Percentiles rank a stretch among this genome's conserved stretches.
Conservation (phyloP, 2,329 filamentous ascomycete genomes). For the Pseudogymnoascus sp. region DNA sequence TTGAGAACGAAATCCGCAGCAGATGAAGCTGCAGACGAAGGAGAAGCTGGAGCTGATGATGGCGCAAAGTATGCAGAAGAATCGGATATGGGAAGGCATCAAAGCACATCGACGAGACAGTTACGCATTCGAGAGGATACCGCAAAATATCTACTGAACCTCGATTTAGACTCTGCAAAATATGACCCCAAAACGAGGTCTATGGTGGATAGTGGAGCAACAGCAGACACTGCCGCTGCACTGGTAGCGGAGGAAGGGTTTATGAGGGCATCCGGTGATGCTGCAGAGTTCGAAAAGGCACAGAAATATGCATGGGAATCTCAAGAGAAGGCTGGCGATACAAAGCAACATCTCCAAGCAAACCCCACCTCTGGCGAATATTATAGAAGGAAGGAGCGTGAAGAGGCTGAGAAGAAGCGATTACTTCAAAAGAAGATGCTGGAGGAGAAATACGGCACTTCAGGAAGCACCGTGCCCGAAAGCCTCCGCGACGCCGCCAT, state of each 20-base stretch:
- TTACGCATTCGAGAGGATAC: slow-evolving; percentile 92
- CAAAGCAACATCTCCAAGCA: slow-evolving; percentile 82
- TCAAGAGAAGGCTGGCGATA: slow-evolving; percentile 72
- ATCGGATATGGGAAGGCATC: slow-evolving; percentile 91
- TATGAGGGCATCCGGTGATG: slow-evolving; percentile 80
- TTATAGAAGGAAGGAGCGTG: slow-evolving; percentile 68
- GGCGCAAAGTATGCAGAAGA: slow-evolving; percentile 84
- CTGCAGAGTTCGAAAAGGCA: slow-evolving; percentile 83
- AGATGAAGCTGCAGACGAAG: slow-evolving; percentile 40
- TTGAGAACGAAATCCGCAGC: slow-evolving; percentile 50
- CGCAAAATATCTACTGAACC: slow-evolving; percentile 89
- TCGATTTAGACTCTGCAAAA: slow-evolving; percentile 92
- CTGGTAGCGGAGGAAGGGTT: slow-evolving; percentile 91
- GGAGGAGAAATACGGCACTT: slow-evolving; percentile 73
- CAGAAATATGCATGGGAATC: slow-evolving; percentile 92
- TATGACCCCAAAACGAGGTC: slow-evolving; percentile 95
- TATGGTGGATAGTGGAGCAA: slow-evolving; percentile 79
- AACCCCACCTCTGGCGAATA: slow-evolving; percentile 92
- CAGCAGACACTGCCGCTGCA: slow-evolving; percentile 69
- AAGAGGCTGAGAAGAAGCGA: slow-evolving; percentile 63
- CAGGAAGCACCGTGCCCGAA: slow-evolving; percentile 51
- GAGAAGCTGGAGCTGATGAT: slow-evolving; percentile 45
- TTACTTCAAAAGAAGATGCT: slow-evolving; percentile 62
- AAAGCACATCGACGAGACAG: slow-evolving; percentile 84
- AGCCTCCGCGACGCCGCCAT: slow-evolving; percentile 60